Evolutionary conservation across 2,329 filamentous ascomycete species (phyloP).

Genomic region (Sarocladiaceae sp.): DNA sequence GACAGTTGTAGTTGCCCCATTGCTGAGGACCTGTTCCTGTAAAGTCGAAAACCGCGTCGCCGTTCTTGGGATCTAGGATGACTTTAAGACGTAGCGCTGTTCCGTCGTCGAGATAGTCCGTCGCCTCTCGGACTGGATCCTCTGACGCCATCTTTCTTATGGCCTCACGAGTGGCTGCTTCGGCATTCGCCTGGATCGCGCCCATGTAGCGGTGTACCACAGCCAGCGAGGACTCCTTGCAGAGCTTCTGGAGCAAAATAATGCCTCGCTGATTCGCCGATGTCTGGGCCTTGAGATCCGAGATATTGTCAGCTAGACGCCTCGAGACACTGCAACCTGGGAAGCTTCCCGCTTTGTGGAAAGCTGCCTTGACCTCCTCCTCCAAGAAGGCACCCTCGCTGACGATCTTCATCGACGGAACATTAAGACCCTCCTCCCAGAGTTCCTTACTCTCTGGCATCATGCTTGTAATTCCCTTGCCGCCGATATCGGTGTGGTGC

Average conservation of each 20-base stretch:
- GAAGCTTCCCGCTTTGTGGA: slow-evolving; percentile 27
- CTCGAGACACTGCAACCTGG: slow-evolving; percentile 33
- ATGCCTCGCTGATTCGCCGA: slow-evolving; percentile 38
- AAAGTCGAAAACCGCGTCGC: slow-evolving; percentile 32
- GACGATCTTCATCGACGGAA: slow-evolving; percentile 33
- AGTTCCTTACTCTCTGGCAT: slow-evolving; percentile 35
- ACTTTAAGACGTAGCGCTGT: slow-evolving; percentile 28
- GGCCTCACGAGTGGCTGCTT: slow-evolving; percentile 27
- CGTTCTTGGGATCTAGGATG: slow-evolving; percentile 23
- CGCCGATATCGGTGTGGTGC: slow-evolving; percentile 36
- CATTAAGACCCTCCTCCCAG: slow-evolving; percentile 39
- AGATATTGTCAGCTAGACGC: slow-evolving; percentile 35
- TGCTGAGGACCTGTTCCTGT: slow-evolving; percentile 28
- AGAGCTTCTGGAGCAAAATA: slow-evolving; percentile 26
- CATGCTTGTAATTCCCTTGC: slow-evolving; percentile 35
- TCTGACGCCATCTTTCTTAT: slow-evolving; percentile 37
- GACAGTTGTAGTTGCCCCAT: slow-evolving; percentile 31
- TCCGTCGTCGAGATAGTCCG: slow-evolving; percentile 33
- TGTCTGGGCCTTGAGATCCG: slow-evolving; percentile 39
- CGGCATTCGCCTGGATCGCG: slow-evolving; percentile 32
- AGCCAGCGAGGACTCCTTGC: slow-evolving; percentile 26
- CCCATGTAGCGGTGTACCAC: slow-evolving; percentile 32
- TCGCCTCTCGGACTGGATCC: slow-evolving; percentile 28
- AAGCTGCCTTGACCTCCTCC: slow-evolving; percentile 23
- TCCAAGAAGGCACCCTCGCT: slow-evolving; percentile 31